These are phyloP conservation scores for Podaxis pistillaris DNA, from an alignment of 768 basidiomycete genomes.

Conservation along the genomic window DNA sequence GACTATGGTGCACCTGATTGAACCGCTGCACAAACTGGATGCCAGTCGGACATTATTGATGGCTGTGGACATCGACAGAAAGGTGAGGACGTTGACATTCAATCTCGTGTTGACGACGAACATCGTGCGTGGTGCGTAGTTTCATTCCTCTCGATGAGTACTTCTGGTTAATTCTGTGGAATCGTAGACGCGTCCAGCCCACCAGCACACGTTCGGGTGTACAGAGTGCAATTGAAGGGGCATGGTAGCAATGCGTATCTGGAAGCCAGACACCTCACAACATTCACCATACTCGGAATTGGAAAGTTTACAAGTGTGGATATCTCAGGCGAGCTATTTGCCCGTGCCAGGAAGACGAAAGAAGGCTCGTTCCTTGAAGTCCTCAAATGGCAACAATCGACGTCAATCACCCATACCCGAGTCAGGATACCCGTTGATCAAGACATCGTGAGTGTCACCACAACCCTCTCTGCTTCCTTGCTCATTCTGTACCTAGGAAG, in stretches of 20 bases:
- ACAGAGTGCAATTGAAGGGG: background rate
- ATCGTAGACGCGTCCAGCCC: background rate
- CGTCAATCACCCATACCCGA: constrained; percentile 11
- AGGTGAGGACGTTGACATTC: constrained; percentile 1
- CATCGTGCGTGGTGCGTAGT: constrained; percentile 7
- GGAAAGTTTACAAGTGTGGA: constrained; percentile 14
- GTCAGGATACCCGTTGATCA: constrained; percentile 13
- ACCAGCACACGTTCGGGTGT: constrained; percentile 10
- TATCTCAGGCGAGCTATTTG: constrained; percentile 8
- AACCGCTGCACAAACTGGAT: constrained; percentile 13
- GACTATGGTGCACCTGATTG: constrained; percentile 6
- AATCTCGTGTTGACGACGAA: constrained; percentile 11
- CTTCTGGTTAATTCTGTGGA: background rate
- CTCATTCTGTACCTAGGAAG: background rate
- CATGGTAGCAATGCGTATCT: constrained; percentile 8
- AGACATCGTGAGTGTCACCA: background rate
- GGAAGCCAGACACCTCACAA: constrained; percentile 11
- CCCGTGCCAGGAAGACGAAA: constrained; percentile 9
- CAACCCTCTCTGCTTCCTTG: background rate
- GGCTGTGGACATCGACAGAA: constrained; percentile 11
- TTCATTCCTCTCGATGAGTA: background rate
- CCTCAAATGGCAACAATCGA: constrained; percentile 12
- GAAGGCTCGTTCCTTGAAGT: constrained; percentile 12
- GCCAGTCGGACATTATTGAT: constrained; percentile 11
- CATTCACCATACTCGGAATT: constrained; percentile 8